Evolutionary conservation across 495 filamentous ascomycete genomes (phyloP), one percentile per base, ranked within the genome.

Genomic region (Daldinia caldariorum): DNA sequence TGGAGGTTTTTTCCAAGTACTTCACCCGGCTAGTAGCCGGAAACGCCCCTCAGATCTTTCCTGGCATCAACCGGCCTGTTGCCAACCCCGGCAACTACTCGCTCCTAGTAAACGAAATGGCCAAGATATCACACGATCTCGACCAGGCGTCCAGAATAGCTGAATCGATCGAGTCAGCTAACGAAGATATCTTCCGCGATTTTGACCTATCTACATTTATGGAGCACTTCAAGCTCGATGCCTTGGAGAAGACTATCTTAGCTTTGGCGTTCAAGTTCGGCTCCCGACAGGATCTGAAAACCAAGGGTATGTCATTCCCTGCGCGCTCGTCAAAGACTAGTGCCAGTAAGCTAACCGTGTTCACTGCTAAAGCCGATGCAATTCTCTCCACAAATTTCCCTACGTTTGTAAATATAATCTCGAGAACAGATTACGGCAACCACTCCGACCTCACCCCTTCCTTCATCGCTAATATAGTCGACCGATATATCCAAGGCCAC

Each of bases 1-100:
- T 97, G 94, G 94, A 97, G 83, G 93, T 95, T 71, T 97, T 91
- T 80, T 86, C 90, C 38, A 96, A 91, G 82, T 97, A 94, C 79
- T 96, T 97, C 80, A 89, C 91, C 77, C 92, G 94, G 77, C 85
- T 97, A 74, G 86, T 97, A 60, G 89, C 87, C 77, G 87, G 87
- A 75, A 97, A 96, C 86, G 90, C 93, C 65, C 83, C 89, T 56
- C 90, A 93, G 70, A 94, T 97, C 58, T 97, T 97, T 76, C 89
- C 92, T 6, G 86, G 89, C 38, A 79, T 88, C 39, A 91, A 86
- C 73, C 86, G 92, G 77, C 83, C 86, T 55, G 86, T 88, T 61
- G 87, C 91, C 58, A 91, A 89, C 82, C 83, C 90, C 16, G 89
- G 89, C 60, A 96, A 91, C 72, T 93, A 95, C 72, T 89, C 88